phyloP scores from a whole-genome alignment of 441 rosid species.

The Jatropha podagrica region DNA sequence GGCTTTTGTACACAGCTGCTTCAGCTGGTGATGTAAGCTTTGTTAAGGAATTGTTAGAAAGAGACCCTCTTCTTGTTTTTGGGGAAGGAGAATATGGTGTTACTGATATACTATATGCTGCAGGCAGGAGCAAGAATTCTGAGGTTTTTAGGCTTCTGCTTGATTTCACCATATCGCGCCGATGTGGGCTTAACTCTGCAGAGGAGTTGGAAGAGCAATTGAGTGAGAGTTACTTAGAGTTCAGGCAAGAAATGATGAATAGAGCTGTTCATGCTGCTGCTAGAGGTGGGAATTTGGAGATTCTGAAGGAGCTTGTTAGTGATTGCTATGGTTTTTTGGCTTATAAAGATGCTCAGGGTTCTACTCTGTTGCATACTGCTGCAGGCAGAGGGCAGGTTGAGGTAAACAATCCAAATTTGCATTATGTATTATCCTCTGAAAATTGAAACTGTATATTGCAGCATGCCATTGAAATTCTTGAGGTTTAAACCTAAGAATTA shows the following conservation, averaged over 20 bases:
- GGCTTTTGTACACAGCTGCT: conserved; percentile 96
- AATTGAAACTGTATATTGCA: no score
- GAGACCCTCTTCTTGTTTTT: conserved; percentile 85
- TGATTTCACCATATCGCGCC: conserved; percentile 43
- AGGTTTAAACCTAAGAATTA: background rate
- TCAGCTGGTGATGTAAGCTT: conserved; percentile 85
- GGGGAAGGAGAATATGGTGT: conserved; percentile 98
- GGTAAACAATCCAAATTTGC: conserved; percentile 36
- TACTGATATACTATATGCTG: conserved; percentile 79
- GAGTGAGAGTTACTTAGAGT: conserved; percentile 39
- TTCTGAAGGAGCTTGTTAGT: conserved; percentile 47
- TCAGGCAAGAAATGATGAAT: conserved; percentile 69
- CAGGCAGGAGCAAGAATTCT: conserved; percentile 67
- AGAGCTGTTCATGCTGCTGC: conserved; percentile 90
- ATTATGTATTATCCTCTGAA: no score
- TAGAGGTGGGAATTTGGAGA: conserved; percentile 85
- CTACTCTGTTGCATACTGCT: conserved; percentile 77
- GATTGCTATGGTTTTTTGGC: conserved; percentile 43
- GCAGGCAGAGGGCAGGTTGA: conserved; percentile 82
- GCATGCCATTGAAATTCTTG: background rate
- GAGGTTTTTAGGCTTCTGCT: conserved; percentile 61
- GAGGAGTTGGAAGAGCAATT: conserved; percentile 33
- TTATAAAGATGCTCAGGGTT: conserved; percentile 66
- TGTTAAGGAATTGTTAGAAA: conserved; percentile 60
- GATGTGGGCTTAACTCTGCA: conserved; percentile 29